Evolutionary conservation across 306 rosid species (phyloP).

Genomic region (Prunus mume): DNA sequence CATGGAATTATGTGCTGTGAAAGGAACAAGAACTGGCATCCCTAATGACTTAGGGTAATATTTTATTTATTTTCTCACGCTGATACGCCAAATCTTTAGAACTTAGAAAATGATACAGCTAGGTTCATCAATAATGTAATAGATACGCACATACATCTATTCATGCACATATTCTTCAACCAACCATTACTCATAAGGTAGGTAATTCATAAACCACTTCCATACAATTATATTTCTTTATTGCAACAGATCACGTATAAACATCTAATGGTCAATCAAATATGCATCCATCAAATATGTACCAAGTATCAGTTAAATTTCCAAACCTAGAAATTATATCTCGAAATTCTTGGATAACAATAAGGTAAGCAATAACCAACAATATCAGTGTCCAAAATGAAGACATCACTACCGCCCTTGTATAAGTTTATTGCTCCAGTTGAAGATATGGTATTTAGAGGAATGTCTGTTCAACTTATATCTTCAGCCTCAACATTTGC

Average conservation of each 20-base stretch:
- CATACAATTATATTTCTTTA: background rate
- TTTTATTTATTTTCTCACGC: background rate
- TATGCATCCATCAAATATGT: background rate
- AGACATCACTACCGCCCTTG: background rate
- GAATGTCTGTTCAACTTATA: background rate
- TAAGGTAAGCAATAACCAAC: background rate
- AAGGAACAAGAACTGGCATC: too few species aligned
- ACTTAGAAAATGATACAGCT: too few species aligned
- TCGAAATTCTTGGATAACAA: background rate
- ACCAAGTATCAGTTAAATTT: background rate
- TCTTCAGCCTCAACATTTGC: background rate
- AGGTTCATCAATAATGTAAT: background rate
- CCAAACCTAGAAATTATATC: background rate
- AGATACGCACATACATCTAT: background rate
- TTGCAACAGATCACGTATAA: background rate
- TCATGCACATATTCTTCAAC: background rate
- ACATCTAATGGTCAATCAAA: background rate
- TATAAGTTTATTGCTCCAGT: background rate
- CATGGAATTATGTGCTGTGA: too few species aligned
- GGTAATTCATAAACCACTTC: background rate
- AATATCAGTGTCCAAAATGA: background rate
- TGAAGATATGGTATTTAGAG: too few species aligned
- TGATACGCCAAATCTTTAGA: background rate
- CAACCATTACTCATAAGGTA: background rate
- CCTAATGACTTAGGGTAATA: too few species aligned